A percentile compares a stretch with the other conserved stretches of the same genome.
These are phyloP conservation scores for Rhodotorula sp. DNA, from an alignment of 1,284 basidiomycete species.

Conservation along the genomic window DNA sequence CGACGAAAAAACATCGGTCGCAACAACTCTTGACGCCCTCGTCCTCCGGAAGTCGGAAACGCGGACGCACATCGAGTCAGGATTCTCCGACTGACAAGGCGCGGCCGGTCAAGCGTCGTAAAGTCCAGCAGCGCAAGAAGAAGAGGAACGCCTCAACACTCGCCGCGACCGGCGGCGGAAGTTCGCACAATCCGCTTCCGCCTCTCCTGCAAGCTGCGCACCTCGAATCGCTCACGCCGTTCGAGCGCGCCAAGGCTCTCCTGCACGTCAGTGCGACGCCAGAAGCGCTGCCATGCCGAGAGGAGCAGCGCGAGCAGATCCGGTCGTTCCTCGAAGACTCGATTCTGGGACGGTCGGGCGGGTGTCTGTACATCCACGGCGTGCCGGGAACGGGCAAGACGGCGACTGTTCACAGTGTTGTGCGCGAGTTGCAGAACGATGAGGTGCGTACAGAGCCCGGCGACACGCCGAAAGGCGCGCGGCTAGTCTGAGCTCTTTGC, in stretches of 20 bases:
- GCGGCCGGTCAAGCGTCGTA: constrained; percentile 11
- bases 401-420: constrained; percentile 89
- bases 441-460: constrained; percentile 56
- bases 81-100: not conserved
- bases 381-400: constrained; percentile 99
- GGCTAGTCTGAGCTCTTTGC: too few relatives aligned
- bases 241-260: constrained; percentile 51
- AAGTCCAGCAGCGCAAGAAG: not conserved
- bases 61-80: not conserved
- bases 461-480: too few relatives aligned
- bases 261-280: constrained; percentile 92
- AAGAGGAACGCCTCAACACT: constrained; percentile 5
- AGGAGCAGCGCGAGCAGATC: constrained; percentile 78
- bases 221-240: constrained; percentile 31
- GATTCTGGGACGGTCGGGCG: constrained; percentile 87
- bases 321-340: constrained; percentile 76
- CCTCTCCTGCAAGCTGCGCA: constrained; percentile 22
- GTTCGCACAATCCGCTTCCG: constrained; percentile 23
- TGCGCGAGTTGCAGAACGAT: constrained; percentile 76
- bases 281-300: constrained; percentile 83
- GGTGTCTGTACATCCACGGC: constrained; percentile 94
- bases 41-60: constrained; percentile 5
- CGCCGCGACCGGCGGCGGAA: not conserved
- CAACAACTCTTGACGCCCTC: constrained; percentile 12
- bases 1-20: constrained; percentile 3